Base-by-base conservation (phyloP, 306 rosid genomes). In the Medicago lupulina region DNA sequence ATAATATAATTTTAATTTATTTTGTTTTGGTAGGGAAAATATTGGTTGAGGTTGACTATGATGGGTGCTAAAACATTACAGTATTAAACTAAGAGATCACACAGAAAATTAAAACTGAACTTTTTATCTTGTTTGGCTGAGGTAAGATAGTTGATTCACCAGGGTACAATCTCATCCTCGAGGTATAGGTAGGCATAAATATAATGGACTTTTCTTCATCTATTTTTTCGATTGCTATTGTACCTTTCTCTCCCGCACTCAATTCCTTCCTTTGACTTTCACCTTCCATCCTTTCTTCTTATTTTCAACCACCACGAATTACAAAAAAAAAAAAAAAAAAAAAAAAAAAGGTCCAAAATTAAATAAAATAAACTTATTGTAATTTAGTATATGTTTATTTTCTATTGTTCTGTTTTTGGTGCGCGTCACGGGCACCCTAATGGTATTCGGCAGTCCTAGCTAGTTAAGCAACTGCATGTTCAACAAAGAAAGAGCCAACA, bases 381-480 rank as follows among this genome's bases (percentile, higher is more conserved):
- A 43, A 43, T 10, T 43, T 43, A 4, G 51, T 46, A 46, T 46
- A 13, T 67, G 38, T 44, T 67, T 65, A 65, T 40, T 65, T 40
- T 17, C 15, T 65, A 5, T 40, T 40, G 16, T 65, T 65, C 23
- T 64, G n/a, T 64, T 17, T 41, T 43, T 67, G 72, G 43, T 67
- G 54, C 13, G 72, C 19, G 9, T 67, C 57, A 41, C 49, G 23
- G 53, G 72, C 72, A 67, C 72, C 19, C 57, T 67, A 43, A 7
- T 46, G 7, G 44, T 67, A 67, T 67, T 67, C 12, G 13, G 21
- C 7, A 44, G 54, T 67, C 72, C 72, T 44, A 67, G 72, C 57
- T 44, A 67, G 72, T 38, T 67, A 44, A 43, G 72, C 55, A 67
- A 18, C 55, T 13, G 8, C 18, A 23, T 43, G 25, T 38, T 1